These are phyloP conservation scores for Sporisorium exsertum DNA, from an alignment of 1,284 basidiomycete species.

Conservation along the genomic window DNA sequence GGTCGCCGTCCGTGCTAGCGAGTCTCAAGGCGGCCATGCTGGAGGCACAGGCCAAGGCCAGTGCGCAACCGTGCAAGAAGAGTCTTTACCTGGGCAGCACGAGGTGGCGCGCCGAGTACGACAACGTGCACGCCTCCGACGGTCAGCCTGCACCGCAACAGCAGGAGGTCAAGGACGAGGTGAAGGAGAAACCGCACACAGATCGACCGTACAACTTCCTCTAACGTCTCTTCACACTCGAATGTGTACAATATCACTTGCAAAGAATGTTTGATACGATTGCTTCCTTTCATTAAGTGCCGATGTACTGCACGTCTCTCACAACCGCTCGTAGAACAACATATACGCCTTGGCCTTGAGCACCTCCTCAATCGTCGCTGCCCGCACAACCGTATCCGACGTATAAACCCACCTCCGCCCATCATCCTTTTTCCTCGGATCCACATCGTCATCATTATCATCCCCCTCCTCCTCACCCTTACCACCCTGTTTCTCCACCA, in stretches of 20 bases:
- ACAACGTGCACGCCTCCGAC: no score
- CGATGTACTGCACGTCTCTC: constrained; percentile 67
- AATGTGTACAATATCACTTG: constrained; percentile 8
- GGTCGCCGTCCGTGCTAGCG: constrained; percentile 27
- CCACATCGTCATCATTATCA: constrained; percentile 44
- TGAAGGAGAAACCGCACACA: neutral
- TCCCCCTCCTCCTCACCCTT: neutral
- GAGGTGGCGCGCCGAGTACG: constrained; percentile 24
- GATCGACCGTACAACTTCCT: constrained; percentile 27
- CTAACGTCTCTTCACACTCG: neutral
- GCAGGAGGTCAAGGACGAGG: neutral
- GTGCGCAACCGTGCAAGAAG: constrained; percentile 13
- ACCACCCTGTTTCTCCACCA: neutral
- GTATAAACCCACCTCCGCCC: constrained; percentile 85
- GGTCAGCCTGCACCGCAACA: neutral
- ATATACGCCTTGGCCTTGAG: constrained; percentile 89
- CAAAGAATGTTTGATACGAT: no score
- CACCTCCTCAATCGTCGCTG: constrained; percentile 86
- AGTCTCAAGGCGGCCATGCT: constrained; percentile 40
- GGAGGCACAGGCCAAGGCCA: constrained; percentile 36
- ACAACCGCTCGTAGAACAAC: constrained; percentile 81
- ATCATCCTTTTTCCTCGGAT: constrained; percentile 39
- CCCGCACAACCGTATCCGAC: constrained; percentile 82
- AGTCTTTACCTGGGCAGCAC: constrained; percentile 35
- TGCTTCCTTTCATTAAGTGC: no score